Percentiles rank a stretch among this genome's conserved stretches.
Evolutionary conservation across 208 protist species (phyloP).

Genomic region (Trypanosoma scelopori): DNA sequence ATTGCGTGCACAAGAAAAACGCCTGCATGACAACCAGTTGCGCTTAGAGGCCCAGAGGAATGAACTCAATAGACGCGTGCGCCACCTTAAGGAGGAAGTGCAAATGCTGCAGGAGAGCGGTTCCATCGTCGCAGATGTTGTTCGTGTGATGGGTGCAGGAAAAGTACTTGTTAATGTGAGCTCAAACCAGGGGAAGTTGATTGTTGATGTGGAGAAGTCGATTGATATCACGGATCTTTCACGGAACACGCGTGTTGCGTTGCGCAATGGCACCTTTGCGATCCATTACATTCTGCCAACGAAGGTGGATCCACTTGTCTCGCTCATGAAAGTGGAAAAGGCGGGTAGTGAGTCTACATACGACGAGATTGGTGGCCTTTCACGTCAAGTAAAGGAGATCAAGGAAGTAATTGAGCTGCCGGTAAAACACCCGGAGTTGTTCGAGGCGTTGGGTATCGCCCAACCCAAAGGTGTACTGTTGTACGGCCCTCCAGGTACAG

Average conservation of each 20-base stretch:
- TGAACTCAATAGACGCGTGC: constrained; percentile 93
- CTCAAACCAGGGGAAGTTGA: constrained; percentile 96
- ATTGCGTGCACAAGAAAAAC: constrained; percentile 83
- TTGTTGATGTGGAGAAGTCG: constrained; percentile 98
- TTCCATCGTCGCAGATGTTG: constrained; percentile 99
- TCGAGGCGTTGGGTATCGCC: constrained; percentile 99
- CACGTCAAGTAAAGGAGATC: constrained; percentile 98
- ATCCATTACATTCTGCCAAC: constrained; percentile 98
- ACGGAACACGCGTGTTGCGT: constrained; percentile 96
- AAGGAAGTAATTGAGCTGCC: constrained; percentile 89
- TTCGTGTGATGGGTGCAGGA: constrained; percentile 98
- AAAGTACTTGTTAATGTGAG: constrained; percentile 98
- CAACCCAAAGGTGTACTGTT: constrained; percentile 99
- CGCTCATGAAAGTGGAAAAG: constrained; percentile 99
- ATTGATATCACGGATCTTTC: constrained; percentile 94
- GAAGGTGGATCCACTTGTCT: constrained; percentile 99
- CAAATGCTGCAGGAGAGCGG: constrained; percentile 96
- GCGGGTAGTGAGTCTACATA: constrained; percentile 99
- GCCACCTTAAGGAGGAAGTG: constrained; percentile 98
- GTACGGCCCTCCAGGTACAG: constrained; percentile 96
- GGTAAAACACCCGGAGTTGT: constrained; percentile 98
- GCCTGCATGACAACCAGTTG: constrained; percentile 82
- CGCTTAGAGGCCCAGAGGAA: constrained; percentile 86
- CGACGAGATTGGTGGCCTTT: constrained; percentile 99
- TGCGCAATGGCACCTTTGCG: constrained; percentile 95